These are phyloP conservation scores for Yamadazyma olivae DNA, from an alignment of 805 yeast genomes.

Conservation along the genomic window DNA sequence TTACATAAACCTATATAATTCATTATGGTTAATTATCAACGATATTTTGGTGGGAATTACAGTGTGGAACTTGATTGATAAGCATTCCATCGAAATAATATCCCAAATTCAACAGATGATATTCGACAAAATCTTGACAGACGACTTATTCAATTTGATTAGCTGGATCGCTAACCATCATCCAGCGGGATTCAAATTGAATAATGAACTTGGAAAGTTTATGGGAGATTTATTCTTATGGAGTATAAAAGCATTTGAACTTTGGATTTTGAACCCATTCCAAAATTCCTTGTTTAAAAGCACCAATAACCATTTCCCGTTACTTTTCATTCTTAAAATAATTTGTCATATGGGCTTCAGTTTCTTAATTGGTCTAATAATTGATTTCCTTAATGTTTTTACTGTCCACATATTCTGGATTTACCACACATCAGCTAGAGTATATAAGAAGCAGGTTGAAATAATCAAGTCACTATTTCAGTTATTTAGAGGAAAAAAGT, in stretches of 20 bases:
- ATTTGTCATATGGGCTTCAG: conserved; percentile 56
- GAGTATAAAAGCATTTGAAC: conserved; percentile 52
- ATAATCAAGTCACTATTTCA: conserved; percentile 72
- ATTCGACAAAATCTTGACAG: conserved; percentile 41
- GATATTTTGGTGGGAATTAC: conserved; percentile 75
- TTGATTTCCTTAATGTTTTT: conserved; percentile 61
- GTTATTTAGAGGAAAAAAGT: conserved; percentile 85
- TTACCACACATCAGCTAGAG: conserved; percentile 72
- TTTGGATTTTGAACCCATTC: conserved; percentile 3
- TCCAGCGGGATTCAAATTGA: conserved; percentile 93
- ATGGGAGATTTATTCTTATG: conserved; percentile 84
- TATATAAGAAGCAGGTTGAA: conserved; percentile 72
- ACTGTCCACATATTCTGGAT: conserved; percentile 76
- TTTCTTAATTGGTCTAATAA: conserved; percentile 58
- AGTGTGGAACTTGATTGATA: conserved; percentile 44
- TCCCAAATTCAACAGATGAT: conserved; percentile 21
- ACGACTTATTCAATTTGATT: conserved; percentile 48
- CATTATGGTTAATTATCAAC: conserved; percentile 81
- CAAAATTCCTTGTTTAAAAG: conserved; percentile 1
- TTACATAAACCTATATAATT: conserved; percentile 78
- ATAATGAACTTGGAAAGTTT: conserved; percentile 79
- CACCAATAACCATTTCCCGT: not conserved
- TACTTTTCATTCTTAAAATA: conserved; percentile 11
- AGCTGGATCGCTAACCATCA: conserved; percentile 72
- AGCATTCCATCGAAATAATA: conserved; percentile 20